Percentiles rank a stretch among this genome's conserved stretches.
Evolutionary conservation across 306 rosid species (phyloP).

Genomic region (Inga laurina): DNA sequence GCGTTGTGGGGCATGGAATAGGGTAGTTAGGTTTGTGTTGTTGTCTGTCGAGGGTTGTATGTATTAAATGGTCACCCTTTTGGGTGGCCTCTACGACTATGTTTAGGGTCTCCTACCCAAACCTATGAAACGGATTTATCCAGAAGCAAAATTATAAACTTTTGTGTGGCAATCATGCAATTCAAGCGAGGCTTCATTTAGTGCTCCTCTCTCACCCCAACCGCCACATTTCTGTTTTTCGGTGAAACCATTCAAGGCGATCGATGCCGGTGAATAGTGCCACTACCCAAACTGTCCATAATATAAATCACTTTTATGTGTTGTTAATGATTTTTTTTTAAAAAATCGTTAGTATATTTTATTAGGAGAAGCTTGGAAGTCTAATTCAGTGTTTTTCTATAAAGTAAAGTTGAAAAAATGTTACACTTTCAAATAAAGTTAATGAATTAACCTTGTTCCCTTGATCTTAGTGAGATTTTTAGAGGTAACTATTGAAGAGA

Average conservation of each 20-base stretch:
- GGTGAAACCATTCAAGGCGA: not conserved
- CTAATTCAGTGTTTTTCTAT: no score
- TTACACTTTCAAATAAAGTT: no score
- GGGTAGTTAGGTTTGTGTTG: not conserved
- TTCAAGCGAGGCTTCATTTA: not conserved
- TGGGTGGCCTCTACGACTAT: not conserved
- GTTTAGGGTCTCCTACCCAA: not conserved
- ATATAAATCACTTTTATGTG: no score
- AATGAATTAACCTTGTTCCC: no score
- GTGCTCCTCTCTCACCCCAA: not conserved
- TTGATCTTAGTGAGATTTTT: no score
- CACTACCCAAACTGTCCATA: no score
- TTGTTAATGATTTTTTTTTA: no score
- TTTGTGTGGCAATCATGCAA: not conserved
- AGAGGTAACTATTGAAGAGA: no score
- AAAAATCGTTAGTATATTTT: no score
- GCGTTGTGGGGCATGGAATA: not conserved
- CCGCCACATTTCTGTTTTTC: not conserved
- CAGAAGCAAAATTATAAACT: not conserved
- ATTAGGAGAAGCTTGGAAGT: no score
- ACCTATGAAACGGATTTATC: not conserved
- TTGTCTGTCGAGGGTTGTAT: not conserved
- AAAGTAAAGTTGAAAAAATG: no score
- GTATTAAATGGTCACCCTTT: slow-evolving; percentile 14
- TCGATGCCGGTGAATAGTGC: no score